Conservation (phyloP, 768 basidiomycete genomes). For the Auriscalpium vulgare region DNA sequence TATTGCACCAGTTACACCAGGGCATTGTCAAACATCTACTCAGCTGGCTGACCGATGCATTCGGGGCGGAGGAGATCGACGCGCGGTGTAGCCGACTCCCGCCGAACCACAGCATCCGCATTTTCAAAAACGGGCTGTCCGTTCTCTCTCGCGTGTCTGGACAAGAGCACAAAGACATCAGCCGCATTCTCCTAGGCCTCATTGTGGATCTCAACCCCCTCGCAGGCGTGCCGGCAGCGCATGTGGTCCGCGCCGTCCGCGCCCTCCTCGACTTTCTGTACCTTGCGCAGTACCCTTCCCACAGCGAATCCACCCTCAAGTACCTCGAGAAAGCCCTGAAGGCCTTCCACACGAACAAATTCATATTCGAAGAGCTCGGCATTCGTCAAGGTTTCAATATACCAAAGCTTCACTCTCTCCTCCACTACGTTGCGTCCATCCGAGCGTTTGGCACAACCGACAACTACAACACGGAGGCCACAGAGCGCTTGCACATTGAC, state of each 20-base stretch:
- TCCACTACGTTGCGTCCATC: constrained; percentile 15
- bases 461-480: constrained; percentile 13
- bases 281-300: constrained; percentile 16
- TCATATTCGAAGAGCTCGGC: constrained; percentile 17
- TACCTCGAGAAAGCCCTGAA: constrained; percentile 8
- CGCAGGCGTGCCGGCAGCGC: neutral
- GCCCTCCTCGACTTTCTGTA: constrained; percentile 21
- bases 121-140: no score
- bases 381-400: constrained; percentile 16
- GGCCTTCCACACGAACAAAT: constrained; percentile 18
- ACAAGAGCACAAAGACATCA: no score
- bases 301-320: constrained; percentile 8
- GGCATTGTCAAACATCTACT: no score
- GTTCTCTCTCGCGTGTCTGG: no score
- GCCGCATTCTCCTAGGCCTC: constrained; percentile 15
- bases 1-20: no score
- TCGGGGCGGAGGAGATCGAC: no score
- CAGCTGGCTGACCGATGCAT: no score
- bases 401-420: constrained; percentile 17
- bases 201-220: constrained; percentile 13
- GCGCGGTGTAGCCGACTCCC: no score
- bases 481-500: constrained; percentile 10
- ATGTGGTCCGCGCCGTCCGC: constrained; percentile 11
- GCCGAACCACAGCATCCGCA: no score
- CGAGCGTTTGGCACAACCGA: constrained; percentile 57